Conservation (phyloP, 805 yeast species). For the Candida michaelii region DNA sequence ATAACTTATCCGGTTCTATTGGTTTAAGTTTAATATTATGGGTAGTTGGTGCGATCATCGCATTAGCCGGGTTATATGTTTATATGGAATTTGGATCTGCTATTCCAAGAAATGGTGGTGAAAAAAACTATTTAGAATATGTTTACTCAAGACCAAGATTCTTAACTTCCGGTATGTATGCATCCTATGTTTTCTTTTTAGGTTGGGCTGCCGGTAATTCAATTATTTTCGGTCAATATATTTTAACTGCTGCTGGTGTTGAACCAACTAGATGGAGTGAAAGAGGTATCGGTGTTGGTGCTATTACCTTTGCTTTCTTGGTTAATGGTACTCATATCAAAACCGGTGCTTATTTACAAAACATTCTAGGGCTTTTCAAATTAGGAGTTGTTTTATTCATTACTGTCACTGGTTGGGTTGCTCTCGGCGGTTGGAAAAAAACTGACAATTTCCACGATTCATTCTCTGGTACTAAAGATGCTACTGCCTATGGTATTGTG, state of each 20-base stretch:
- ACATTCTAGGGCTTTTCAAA: slow-evolving; percentile 67
- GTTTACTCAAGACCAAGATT: slow-evolving; percentile 68
- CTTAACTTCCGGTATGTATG: slow-evolving; percentile 60
- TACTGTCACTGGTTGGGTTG: slow-evolving; percentile 79
- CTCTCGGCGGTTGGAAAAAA: slow-evolving; percentile 68
- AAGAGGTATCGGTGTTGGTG: slow-evolving; percentile 74
- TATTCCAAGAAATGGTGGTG: slow-evolving; percentile 83
- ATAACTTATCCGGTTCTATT: slow-evolving; percentile 60
- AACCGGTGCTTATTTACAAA: slow-evolving; percentile 64
- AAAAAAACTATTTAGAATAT: slow-evolving; percentile 75
- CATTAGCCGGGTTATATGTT: slow-evolving; percentile 54
- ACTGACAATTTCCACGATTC: slow-evolving; percentile 56
- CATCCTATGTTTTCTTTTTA: slow-evolving; percentile 68
- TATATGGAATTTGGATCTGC: slow-evolving; percentile 80
- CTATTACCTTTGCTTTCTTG: slow-evolving; percentile 67
- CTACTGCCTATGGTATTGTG: slow-evolving; percentile 67
- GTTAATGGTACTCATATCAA: slow-evolving; percentile 62
- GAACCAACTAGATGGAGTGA: slow-evolving; percentile 74
- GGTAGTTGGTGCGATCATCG: slow-evolving; percentile 72
- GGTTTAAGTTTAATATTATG: slow-evolving; percentile 72
- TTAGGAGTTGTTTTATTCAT: slow-evolving; percentile 69
- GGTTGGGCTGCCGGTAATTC: slow-evolving; percentile 90
- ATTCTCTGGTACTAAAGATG: slow-evolving; percentile 48
- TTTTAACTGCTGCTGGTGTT: slow-evolving; percentile 69
- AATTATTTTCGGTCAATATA: slow-evolving; percentile 75